phyloP scores from a whole-genome alignment of 2,329 filamentous ascomycete genomes.

The Aureobasidium leucospermi region DNA sequence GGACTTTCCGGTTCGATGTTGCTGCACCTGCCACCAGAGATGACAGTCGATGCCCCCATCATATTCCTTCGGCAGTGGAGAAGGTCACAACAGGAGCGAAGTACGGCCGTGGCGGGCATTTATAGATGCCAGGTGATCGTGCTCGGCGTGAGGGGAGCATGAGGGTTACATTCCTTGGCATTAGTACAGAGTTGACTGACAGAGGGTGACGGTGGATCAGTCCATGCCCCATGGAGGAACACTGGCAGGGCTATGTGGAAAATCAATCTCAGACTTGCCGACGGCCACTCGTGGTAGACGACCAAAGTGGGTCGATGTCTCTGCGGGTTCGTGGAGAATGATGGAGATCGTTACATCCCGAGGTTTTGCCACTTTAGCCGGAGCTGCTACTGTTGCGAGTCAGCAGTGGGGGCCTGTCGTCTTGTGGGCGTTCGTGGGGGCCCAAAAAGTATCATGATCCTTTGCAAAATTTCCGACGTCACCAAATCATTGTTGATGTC shows the following conservation, averaged over 20 bases:
- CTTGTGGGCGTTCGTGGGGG: background rate
- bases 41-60: background rate
- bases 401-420: background rate
- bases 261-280: background rate
- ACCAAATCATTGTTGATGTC: background rate
- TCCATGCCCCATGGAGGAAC: background rate
- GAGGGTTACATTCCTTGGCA: background rate
- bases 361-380: background rate
- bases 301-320: background rate
- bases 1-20: background rate
- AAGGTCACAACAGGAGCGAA: background rate
- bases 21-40: background rate
- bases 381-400: background rate
- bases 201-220: background rate
- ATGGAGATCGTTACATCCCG: background rate
- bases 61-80: background rate
- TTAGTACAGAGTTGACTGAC: background rate
- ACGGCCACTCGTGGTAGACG: background rate
- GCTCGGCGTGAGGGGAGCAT: background rate
- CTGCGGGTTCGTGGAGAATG: background rate
- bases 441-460: slow-evolving; percentile 3
- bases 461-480: background rate
- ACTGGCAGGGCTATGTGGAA: background rate
- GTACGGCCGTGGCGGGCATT: background rate
- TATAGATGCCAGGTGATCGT: background rate